Evolutionary conservation across 352 stramenopile genomes (phyloP), one percentile per base, ranked within the genome.

Genomic region (Pythium aquatile): DNA sequence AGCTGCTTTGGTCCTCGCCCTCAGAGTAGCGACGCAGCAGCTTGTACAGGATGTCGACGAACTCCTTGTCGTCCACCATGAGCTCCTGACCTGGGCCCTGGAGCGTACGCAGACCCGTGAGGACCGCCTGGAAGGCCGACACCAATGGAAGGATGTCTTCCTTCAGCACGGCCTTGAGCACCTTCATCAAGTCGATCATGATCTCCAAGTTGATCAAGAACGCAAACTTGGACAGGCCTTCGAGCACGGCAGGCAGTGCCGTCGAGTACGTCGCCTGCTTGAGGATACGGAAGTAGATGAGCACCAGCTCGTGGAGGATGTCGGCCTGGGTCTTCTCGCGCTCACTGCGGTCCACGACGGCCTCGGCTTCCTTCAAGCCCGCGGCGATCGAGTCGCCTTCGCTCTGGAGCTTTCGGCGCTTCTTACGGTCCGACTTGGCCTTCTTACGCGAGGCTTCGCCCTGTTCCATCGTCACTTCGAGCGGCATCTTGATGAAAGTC

Each of bases 121-220:
- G 73, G 28, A 98, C 90, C 52, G 83, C 94, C 58, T 94, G 84
- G 61, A 94, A 73, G 44, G 84, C 81, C 16, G 81, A 79, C 3
- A 69, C 55, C 7, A 96, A 73, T 14, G 87, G 86, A 40, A 94
- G 55, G 39, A 90, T 77, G 59, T 79, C 85, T 55, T 95, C 75
- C 35, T 85, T 83, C 29, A 98, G 78, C 61, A 98, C 77, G 28
- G 90, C 76, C 73, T 98, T 98, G 29, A 99, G 82, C 42, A 98
- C 90, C 63, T 94, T 97, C 60, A 99, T 79, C 49, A 99, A 69
- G 71, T 99, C 94, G 29, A 97, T 90, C 76, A 99, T 96, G 39
- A 98, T 98, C 74, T 99, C 96, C n/a, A 99, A 79, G 70, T 99
- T 98, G 63, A 99, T 98, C 10, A 99, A 64, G 81, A 98, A 97